phyloP scores from a whole-genome alignment of 257 asterid species.

The Plantago major region DNA sequence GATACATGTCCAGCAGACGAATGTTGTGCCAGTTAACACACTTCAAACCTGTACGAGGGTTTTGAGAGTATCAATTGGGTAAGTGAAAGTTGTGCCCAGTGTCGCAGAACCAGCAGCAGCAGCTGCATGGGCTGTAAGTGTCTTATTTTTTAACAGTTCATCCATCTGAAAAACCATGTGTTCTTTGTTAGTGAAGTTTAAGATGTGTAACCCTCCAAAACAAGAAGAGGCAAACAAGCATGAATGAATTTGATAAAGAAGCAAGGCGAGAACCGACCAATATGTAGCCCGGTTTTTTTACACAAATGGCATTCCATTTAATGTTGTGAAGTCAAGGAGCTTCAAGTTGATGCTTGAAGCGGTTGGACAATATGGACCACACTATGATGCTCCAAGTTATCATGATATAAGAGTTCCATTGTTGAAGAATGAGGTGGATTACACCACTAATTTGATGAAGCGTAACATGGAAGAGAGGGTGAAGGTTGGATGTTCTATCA shows the following conservation, averaged over 20 bases:
- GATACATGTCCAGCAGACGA: slow-evolving; percentile 19
- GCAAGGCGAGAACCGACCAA: too few relatives aligned
- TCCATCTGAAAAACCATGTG: slow-evolving; percentile 44
- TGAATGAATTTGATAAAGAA: too few relatives aligned
- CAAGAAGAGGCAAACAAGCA: background rate
- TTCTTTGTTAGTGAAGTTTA: background rate
- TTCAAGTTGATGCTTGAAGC: background rate
- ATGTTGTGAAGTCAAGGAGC: background rate
- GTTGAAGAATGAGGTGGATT: background rate
- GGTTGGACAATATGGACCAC: background rate
- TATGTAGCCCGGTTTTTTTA: too few relatives aligned
- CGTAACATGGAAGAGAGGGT: background rate
- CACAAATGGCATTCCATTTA: background rate
- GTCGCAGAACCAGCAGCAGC: slow-evolving; percentile 70
- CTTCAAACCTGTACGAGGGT: slow-evolving; percentile 63
- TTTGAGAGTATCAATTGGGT: slow-evolving; percentile 87
- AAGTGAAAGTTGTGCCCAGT: slow-evolving; percentile 52
- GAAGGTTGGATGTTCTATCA: background rate
- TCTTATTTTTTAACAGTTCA: slow-evolving; percentile 48
- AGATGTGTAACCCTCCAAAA: background rate
- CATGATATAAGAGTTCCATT: too few relatives aligned
- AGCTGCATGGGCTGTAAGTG: slow-evolving; percentile 55
- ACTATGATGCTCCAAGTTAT: too few relatives aligned
- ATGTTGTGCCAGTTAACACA: background rate
- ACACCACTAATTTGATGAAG: background rate